Base-by-base conservation (phyloP, 495 filamentous ascomycete species). In the Thermochaetoides thermophila region DNA sequence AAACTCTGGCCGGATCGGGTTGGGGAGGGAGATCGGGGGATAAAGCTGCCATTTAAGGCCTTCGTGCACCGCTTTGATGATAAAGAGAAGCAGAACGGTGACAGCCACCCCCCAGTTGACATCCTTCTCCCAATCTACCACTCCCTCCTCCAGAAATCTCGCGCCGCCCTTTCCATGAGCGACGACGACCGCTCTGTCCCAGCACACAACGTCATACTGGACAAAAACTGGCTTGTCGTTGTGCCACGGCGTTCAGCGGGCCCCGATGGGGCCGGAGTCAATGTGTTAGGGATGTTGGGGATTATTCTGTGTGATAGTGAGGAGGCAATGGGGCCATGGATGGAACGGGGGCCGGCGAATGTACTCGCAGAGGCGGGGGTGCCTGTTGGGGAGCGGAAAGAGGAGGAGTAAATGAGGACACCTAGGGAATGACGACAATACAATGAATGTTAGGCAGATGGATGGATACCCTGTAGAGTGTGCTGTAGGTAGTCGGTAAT, bases 121-220 rank as follows among this genome's bases (percentile, higher is more conserved):
- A 31, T 1, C 21, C 21, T 54, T 5, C 7, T 45, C 14, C 27
- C 24, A 0, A 31, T 48, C 3, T 61, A 61, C 43, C 21, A 20
- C 1, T n/a, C 17, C 0, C 35, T 57, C 17, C 37, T 61, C 10
- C 37, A n/a, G n/a, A n/a, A n/a, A n/a, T n/a, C n/a, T n/a, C n/a
- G n/a, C n/a, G n/a, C n/a, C n/a, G n/a, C n/a, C n/a, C n/a, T n/a
- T n/a, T n/a, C n/a, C n/a, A n/a, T n/a, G n/a, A n/a, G n/a, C n/a
- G n/a, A n/a, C n/a, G n/a, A n/a, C n/a, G n/a, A n/a, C n/a, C n/a
- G n/a, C n/a, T n/a, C n/a, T n/a, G n/a, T 40, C 19, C 15, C 49
- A 5, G 52, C 62, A 4, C 62, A 66, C 39, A 66, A 66, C 39
- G 46, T 61, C 13, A 37, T 61, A 6, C 38, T 66, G 15, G 46